Evolutionary conservation across 345 rosid genomes (phyloP).

Genomic region (Eucalyptus dawsonii): DNA sequence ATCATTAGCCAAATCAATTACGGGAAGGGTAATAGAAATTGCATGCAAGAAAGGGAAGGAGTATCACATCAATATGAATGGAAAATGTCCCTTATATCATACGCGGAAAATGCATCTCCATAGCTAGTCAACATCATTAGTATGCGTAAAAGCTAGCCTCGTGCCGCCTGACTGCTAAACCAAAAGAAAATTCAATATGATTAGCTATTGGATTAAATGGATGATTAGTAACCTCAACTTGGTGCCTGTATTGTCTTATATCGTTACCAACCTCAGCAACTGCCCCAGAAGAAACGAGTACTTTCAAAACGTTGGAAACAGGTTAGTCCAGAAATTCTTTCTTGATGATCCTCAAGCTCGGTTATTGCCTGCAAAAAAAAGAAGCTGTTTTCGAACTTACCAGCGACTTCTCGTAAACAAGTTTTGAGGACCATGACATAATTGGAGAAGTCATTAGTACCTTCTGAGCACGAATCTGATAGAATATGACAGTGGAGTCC

Average conservation of each 20-base stretch:
- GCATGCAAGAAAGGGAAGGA: background rate
- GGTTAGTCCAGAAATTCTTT: conserved; percentile 26
- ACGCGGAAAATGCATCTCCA: background rate
- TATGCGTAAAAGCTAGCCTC: background rate
- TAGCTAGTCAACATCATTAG: background rate
- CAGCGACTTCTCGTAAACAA: background rate
- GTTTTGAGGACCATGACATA: background rate
- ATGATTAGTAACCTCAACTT: background rate
- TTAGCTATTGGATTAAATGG: background rate
- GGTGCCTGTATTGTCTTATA: background rate
- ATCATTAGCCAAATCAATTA: background rate
- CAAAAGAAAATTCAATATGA: background rate
- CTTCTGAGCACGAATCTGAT: conserved; percentile 22
- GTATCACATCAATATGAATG: background rate
- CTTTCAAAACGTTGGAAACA: conserved; percentile 15
- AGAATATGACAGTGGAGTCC: conserved; percentile 24
- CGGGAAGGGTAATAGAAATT: background rate
- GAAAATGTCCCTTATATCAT: background rate
- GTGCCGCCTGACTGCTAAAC: background rate
- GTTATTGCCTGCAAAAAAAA: conserved; percentile 12
- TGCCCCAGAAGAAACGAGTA: conserved; percentile 33
- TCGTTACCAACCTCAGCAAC: conserved; percentile 26
- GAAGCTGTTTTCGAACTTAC: background rate
- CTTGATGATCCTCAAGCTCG: conserved; percentile 23
- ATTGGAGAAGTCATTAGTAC: background rate